A percentile compares a stretch with the other conserved stretches of the same genome.
These are phyloP conservation scores for Aquilaria malaccensis DNA, from an alignment of 345 rosid species.

Conservation along the genomic window DNA sequence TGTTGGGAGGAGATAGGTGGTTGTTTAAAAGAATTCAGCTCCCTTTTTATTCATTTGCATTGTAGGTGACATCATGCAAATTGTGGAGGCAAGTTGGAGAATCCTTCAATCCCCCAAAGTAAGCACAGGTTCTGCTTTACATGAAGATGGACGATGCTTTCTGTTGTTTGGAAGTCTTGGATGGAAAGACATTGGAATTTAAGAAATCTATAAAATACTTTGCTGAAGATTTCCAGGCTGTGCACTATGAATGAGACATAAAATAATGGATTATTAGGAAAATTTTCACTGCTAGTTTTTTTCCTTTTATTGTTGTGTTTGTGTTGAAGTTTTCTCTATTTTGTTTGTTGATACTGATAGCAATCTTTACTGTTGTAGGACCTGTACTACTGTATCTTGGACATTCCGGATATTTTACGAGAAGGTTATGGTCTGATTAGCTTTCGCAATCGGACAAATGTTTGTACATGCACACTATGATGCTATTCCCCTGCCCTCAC, in stretches of 20 bases:
- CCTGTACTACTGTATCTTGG: slow-evolving; percentile 76
- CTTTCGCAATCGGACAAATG: slow-evolving; percentile 1
- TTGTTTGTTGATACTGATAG: not conserved
- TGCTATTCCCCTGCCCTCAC: not conserved
- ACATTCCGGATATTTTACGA: slow-evolving; percentile 66
- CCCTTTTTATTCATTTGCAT: not conserved
- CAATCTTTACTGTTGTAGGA: slow-evolving; percentile 29
- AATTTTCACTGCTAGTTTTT: too few species aligned
- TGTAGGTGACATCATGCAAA: slow-evolving; percentile 62
- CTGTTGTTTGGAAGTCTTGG: not conserved
- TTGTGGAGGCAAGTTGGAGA: slow-evolving; percentile 82
- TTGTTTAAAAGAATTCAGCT: too few species aligned
- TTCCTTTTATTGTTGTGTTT: not conserved
- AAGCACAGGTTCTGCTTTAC: slow-evolving; percentile 17
- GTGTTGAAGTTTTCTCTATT: not conserved
- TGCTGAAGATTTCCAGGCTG: not conserved
- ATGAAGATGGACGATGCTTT: not conserved
- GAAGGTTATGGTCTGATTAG: slow-evolving; percentile 35
- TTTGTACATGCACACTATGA: not conserved
- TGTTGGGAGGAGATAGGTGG: too few species aligned
- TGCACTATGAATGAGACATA: not conserved
- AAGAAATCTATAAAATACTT: not conserved
- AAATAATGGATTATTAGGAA: too few species aligned
- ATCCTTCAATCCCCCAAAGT: slow-evolving; percentile 78
- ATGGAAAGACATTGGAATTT: not conserved